Base-by-base conservation (phyloP, 2,329 filamentous ascomycete genomes). In the Botrytis medusae region DNA sequence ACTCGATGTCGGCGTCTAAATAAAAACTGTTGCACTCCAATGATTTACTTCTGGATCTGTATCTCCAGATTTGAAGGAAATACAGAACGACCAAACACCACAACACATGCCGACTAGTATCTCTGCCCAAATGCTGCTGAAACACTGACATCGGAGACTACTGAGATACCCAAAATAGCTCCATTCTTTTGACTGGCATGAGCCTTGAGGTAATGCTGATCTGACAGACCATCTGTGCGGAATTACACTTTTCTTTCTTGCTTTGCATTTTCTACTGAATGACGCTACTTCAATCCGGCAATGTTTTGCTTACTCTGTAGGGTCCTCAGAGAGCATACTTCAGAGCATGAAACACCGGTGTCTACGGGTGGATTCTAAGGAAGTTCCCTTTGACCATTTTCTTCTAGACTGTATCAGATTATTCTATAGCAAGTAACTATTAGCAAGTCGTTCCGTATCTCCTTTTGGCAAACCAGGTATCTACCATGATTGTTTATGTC, bases 1-100 rank as follows among this genome's bases (percentile, higher is more conserved):
- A 57, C 34, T 69, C n/a, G 48, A 40, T 22, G 65, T 57, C 34
- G 65, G 65, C 65, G 65, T 69, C 51, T 69, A 69, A 32, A 29
- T 68, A 1, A 25, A 22, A 9, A 42, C 65, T 29, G 48, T 57
- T 68, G 46, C 54, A 54, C 64, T 68, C 46, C 64, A 68, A 68
- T 68, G 22, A 40, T 44, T 59, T 32, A 44, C 51, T 69, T 69
- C 65, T 25, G 40, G 48, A 42, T 69, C 37, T 18, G n/a, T 32
- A 57, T 69, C 65, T 59, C 42, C 48, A 32, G 48, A 57, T 57
- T 42, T 9, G 18, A 57, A 42, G 32, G 44, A n/a, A 37, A 14
- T 44, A 42, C 42, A 42, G 61, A 44, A 63, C 9, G 25, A 20
- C 18, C 64, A 67, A 4, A 25, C 6, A 32, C 25, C 18, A 44